phyloP scores from a whole-genome alignment of 1,284 basidiomycete species.

The Trichosporon sp. region DNA sequence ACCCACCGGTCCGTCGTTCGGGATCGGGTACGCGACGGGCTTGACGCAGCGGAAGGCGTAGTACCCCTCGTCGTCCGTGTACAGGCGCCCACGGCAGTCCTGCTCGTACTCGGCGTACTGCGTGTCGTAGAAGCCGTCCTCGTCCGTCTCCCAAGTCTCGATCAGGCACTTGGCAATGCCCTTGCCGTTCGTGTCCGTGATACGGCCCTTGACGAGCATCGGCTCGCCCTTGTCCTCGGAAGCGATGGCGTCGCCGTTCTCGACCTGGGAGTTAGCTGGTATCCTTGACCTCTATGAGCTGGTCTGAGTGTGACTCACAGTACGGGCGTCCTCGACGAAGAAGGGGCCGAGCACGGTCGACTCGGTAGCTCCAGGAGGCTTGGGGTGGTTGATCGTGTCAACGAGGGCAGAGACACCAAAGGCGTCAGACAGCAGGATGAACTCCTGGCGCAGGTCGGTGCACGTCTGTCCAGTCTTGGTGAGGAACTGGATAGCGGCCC shows the following conservation, averaged over 20 bases:
- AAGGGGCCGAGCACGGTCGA: conserved; percentile 78
- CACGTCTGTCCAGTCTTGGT: conserved; percentile 67
- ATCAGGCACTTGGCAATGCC: conserved; percentile 62
- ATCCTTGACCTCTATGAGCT: not conserved
- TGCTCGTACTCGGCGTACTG: conserved; percentile 59
- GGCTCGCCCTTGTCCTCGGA: conserved; percentile 77
- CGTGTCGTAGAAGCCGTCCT: conserved; percentile 57
- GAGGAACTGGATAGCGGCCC: conserved; percentile 64
- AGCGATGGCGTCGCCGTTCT: conserved; percentile 60
- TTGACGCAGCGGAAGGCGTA: conserved; percentile 71
- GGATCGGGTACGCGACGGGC: conserved; percentile 73
- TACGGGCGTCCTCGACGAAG: conserved; percentile 67
- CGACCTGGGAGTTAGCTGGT: conserved; percentile 39
- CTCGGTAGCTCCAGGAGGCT: conserved; percentile 58
- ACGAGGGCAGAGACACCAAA: conserved; percentile 73
- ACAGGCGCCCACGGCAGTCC: conserved; percentile 71
- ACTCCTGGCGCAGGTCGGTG: conserved; percentile 69
- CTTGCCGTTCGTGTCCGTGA: conserved; percentile 61
- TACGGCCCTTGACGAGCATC: conserved; percentile 68
- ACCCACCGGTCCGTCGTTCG: conserved; percentile 72
- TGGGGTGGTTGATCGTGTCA: conserved; percentile 69
- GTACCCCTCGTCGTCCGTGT: conserved; percentile 58
- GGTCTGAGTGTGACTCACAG: not conserved
- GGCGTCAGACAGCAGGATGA: conserved; percentile 72
- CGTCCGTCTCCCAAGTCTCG: conserved; percentile 81